Evolutionary conservation across 2,329 filamentous ascomycete species (phyloP).

Genomic region (Colletotrichum abscissum): DNA sequence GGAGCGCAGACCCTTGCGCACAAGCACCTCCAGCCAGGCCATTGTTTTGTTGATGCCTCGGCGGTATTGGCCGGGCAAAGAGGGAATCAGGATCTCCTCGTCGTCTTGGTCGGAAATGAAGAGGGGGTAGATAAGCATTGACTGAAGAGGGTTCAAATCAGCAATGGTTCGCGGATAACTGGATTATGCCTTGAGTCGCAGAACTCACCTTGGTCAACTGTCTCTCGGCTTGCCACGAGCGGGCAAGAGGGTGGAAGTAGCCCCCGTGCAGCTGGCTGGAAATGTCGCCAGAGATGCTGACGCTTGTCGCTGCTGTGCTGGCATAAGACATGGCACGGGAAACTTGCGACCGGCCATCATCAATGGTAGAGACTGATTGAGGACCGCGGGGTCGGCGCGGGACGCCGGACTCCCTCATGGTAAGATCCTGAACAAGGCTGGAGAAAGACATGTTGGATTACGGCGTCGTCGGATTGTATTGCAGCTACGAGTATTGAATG

Average conservation of each 20-base stretch:
- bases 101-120: constrained; percentile 96
- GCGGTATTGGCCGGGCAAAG: constrained; percentile 89
- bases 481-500: not conserved
- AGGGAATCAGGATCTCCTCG: constrained; percentile 90
- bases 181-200: not conserved
- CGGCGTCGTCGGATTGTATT: not conserved
- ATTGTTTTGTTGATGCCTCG: constrained; percentile 88
- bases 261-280: constrained; percentile 86
- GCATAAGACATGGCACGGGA: constrained; percentile 74
- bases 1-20: constrained; percentile 89
- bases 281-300: constrained; percentile 80
- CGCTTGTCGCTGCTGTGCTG: constrained; percentile 74
- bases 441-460: constrained; percentile 71
- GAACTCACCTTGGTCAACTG: constrained; percentile 82
- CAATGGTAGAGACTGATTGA: constrained; percentile 65
- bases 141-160: constrained; percentile 61
- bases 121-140: constrained; percentile 98
- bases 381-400: constrained; percentile 59
- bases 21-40: constrained; percentile 85
- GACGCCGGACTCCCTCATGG: constrained; percentile 65
- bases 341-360: constrained; percentile 70
- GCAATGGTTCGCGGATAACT: not conserved
- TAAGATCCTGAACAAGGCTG: constrained; percentile 73
- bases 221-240: constrained; percentile 85
- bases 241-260: constrained; percentile 82